Conservation (phyloP, 164 flowering plant species). For the Vitis vinifera region DNA sequence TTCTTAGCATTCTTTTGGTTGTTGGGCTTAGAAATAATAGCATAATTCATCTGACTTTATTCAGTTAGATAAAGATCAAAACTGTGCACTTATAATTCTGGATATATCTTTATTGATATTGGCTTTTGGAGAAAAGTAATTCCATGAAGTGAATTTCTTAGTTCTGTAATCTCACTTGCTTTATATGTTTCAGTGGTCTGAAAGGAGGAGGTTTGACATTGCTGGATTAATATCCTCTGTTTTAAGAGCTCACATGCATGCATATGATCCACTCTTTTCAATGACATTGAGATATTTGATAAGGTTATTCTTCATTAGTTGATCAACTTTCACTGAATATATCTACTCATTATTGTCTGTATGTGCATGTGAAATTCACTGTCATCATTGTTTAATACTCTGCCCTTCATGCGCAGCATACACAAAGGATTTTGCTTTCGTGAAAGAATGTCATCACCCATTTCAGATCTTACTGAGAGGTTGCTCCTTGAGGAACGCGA, state of each 20-base stretch:
- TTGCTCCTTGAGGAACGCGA: constrained; percentile 93
- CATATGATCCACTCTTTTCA: constrained; percentile 90
- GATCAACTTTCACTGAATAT: neutral
- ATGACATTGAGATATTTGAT: constrained; percentile 96
- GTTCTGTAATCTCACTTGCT: constrained; percentile 1
- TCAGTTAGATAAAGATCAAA: too few species aligned
- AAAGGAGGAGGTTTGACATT: constrained; percentile 78
- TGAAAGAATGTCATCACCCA: constrained; percentile 85
- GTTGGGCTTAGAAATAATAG: too few species aligned
- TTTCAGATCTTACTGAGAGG: constrained; percentile 84
- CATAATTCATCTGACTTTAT: too few species aligned
- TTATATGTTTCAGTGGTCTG: constrained; percentile 80
- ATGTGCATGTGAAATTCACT: neutral
- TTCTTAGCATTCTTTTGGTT: too few species aligned
- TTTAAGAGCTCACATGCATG: constrained; percentile 80
- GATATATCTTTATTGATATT: too few species aligned
- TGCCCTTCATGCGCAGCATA: constrained; percentile 50
- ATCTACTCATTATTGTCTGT: neutral
- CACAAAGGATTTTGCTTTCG: constrained; percentile 87
- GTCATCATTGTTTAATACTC: neutral
- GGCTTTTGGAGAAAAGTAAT: too few species aligned
- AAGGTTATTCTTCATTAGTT: constrained; percentile 47
- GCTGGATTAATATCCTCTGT: constrained; percentile 84
- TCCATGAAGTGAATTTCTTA: neutral
- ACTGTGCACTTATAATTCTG: too few species aligned